Percentiles rank a stretch among this genome's conserved stretches.
These are phyloP conservation scores for Bipolaris gigantea DNA, from an alignment of 2,329 filamentous ascomycete species.

Conservation along the genomic window DNA sequence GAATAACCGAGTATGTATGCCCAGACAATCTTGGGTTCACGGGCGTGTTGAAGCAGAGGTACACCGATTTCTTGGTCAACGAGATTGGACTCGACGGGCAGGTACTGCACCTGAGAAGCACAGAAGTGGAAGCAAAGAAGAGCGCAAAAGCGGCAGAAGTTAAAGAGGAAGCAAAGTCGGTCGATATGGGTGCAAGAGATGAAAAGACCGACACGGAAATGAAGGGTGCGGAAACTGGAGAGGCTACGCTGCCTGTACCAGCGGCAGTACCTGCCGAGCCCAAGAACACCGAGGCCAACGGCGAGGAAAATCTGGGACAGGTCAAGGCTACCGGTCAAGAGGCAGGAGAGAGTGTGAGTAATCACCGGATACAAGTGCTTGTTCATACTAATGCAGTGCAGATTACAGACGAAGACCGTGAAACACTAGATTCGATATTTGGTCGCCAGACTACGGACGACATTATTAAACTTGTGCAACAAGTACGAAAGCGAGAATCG, in stretches of 20 bases:
- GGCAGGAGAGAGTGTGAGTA: constrained; percentile 21
- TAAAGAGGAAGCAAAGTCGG: constrained; percentile 10
- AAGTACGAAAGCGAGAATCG: constrained; percentile 56
- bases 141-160: constrained; percentile 10
- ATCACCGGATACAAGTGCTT: not conserved
- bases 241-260: constrained; percentile 14
- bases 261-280: not conserved
- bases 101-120: constrained; percentile 70
- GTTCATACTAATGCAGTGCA: constrained; percentile 18
- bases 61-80: constrained; percentile 90
- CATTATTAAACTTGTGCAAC: constrained; percentile 59
- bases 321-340: constrained; percentile 11
- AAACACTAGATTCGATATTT: constrained; percentile 51
- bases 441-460: constrained; percentile 53
- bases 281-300: constrained; percentile 13
- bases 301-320: not conserved
- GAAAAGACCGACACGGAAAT: constrained; percentile 27
- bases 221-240: constrained; percentile 18
- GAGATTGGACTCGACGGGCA: constrained; percentile 77
- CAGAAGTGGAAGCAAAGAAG: constrained; percentile 33
- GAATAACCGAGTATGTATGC: constrained; percentile 67
- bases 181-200: constrained; percentile 24
- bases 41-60: constrained; percentile 71
- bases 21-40: constrained; percentile 60
- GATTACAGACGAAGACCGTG: constrained; percentile 45